phyloP scores from a whole-genome alignment of 176 grass and related monocot genomes.

The Musa troglodytarum region DNA sequence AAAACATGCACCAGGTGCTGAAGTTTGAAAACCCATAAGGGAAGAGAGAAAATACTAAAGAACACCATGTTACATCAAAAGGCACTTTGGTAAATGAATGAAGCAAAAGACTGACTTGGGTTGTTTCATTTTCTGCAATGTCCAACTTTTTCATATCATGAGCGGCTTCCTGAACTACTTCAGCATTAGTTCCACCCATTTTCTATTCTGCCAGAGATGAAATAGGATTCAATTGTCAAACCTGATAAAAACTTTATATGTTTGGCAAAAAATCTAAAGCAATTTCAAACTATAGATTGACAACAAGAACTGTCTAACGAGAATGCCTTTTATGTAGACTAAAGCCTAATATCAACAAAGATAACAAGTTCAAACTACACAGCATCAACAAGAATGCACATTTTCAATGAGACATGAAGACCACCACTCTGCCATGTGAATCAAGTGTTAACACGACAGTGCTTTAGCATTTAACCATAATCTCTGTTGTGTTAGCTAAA shows the following conservation, averaged over 20 bases:
- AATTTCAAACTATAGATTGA: not conserved
- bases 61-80: not conserved
- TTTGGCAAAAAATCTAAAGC: not conserved
- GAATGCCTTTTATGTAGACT: too few species aligned
- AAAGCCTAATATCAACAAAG: too few species aligned
- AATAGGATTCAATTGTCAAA: not conserved
- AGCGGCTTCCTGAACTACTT: not conserved
- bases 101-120: slow-evolving; percentile 2
- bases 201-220: not conserved
- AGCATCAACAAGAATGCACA: too few species aligned
- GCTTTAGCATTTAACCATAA: too few species aligned
- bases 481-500: too few species aligned
- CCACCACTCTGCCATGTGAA: too few species aligned
- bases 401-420: too few species aligned
- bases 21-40: too few species aligned
- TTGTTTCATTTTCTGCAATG: not conserved
- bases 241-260: not conserved
- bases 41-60: not conserved
- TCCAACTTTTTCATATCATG: slow-evolving; percentile 2
- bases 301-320: not conserved
- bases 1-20: too few species aligned
- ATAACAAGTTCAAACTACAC: too few species aligned
- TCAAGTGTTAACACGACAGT: too few species aligned
- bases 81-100: not conserved
- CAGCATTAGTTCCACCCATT: not conserved